A percentile compares a stretch with the other conserved stretches of the same genome.
These are phyloP conservation scores for Colletotrichum spinosum DNA, from an alignment of 2,329 filamentous ascomycete genomes.

Conservation along the genomic window DNA sequence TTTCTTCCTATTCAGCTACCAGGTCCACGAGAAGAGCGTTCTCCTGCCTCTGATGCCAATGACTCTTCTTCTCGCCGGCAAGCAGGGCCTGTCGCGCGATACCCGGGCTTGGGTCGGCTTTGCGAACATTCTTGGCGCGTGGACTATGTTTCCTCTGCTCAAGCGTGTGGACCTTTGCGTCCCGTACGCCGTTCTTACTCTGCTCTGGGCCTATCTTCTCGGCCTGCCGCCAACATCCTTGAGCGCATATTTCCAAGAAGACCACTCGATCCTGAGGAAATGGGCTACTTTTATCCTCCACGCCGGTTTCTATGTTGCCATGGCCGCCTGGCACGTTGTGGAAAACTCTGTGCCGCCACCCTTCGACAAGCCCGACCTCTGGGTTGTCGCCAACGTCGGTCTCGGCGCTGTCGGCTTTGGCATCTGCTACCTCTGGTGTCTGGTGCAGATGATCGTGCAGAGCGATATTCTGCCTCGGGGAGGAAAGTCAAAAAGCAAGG, in stretches of 20 bases:
- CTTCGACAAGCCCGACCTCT: slow-evolving; percentile 85
- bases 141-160: slow-evolving; percentile 95
- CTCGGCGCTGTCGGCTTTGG: slow-evolving; percentile 87
- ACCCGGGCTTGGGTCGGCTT: slow-evolving; percentile 94
- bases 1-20: slow-evolving; percentile 97
- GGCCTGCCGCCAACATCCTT: slow-evolving; percentile 85
- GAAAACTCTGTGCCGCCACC: slow-evolving; percentile 79
- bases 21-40: slow-evolving; percentile 98
- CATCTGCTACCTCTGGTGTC: slow-evolving; percentile 91
- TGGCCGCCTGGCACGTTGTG: slow-evolving; percentile 84
- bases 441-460: slow-evolving; percentile 74
- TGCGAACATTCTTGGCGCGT: slow-evolving; percentile 87
- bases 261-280: slow-evolving; percentile 57
- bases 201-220: slow-evolving; percentile 92
- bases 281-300: slow-evolving; percentile 78
- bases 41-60: slow-evolving; percentile 92
- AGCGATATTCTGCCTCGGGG: slow-evolving; percentile 61
- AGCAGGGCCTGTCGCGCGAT: slow-evolving; percentile 80
- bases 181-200: slow-evolving; percentile 85
- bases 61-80: slow-evolving; percentile 85
- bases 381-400: slow-evolving; percentile 91
- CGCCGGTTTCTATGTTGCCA: slow-evolving; percentile 78
- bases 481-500: slow-evolving; percentile 27
- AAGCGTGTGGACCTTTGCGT: slow-evolving; percentile 84
- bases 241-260: slow-evolving; percentile 72